Evolutionary conservation across 1,139 yeast genomes (phyloP).

Genomic region (Suhomyces coccinellae): DNA sequence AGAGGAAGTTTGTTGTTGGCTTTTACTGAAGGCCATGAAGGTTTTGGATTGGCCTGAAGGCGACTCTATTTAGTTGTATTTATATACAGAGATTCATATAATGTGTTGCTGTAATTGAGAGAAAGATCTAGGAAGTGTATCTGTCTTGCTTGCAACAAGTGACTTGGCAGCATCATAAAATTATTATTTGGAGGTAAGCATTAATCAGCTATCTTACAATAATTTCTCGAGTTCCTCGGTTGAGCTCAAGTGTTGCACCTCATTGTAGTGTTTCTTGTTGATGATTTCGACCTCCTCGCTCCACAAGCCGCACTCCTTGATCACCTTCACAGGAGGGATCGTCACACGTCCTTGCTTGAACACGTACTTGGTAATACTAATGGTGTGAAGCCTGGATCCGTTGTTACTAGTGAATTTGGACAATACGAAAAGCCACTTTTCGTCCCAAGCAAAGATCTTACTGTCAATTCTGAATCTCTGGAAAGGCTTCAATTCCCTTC

Average conservation of each 20-base stretch:
- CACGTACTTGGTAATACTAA: conserved; percentile 76
- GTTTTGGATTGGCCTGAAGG: conserved; percentile 77
- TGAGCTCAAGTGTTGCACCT: conserved; percentile 31
- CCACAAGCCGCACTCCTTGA: conserved; percentile 57
- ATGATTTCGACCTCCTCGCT: conserved; percentile 50
- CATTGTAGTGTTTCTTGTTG: conserved; percentile 31
- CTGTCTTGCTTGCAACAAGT: no score
- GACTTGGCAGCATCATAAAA: no score
- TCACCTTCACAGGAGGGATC: conserved; percentile 59
- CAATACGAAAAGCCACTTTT: conserved; percentile 78
- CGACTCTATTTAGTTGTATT: neutral
- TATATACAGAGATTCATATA: neutral
- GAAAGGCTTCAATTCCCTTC: conserved; percentile 71
- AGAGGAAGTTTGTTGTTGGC: conserved; percentile 82
- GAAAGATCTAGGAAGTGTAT: neutral
- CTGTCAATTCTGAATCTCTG: conserved; percentile 56
- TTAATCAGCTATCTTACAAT: conserved; percentile 2
- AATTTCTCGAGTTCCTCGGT: conserved; percentile 33
- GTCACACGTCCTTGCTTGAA: conserved; percentile 74
- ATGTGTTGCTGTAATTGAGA: neutral
- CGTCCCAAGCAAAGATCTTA: conserved; percentile 78
- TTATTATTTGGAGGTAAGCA: no score
- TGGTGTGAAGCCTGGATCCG: conserved; percentile 51
- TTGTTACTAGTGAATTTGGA: conserved; percentile 54
- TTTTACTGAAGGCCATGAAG: conserved; percentile 93